Evolutionary conservation across 768 basidiomycete species (phyloP), one percentile per base, ranked within the genome.

Genomic region (Boletus coccyginus): DNA sequence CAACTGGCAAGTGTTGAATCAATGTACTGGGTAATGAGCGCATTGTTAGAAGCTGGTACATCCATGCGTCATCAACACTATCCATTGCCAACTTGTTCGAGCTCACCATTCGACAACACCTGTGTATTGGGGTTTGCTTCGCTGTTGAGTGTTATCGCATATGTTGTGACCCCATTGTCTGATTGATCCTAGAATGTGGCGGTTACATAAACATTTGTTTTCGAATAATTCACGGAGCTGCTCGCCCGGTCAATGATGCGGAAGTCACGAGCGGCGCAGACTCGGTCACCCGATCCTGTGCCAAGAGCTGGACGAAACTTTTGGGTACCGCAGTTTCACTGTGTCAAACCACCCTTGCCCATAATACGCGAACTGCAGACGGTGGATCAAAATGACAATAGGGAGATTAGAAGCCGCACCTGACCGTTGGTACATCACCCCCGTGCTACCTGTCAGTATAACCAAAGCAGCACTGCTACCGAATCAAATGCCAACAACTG

Each of bases 401-500:
- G 14, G 39, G 3, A 24, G 24, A 45, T 31, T 2, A 27, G 16
- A 32, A n/a, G 8, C 5, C 46, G 2, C 50, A 68, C 68, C 60
- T 68, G 67, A 32, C 67, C 67, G 14, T 68, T 70, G 38, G 70
- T 59, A 17, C 67, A 68, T 31, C 31, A 1, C 60, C 2, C 21
- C 52, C 33, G 63, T 70, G 12, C 35, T 55, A 2, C 67, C 67
- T 9, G 63, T 67, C n/a, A 68, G 39, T 2, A 57, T 70, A 4
- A 68, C 29, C 5, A 60, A 55, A 13, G 9, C 48, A 16, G 68
- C 67, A 43, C 70, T 70, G 13, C 66, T 70, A 33, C 67, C 67
- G 16, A 68, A 68, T 68, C 67, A 68, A 35, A 68, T 54, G 9
- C 65, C 67, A 33, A 68, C 68, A 16, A 70, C 40, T 5, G 67